Conservation (phyloP, 2,329 filamentous ascomycete species). For the Colletotrichum musae region DNA sequence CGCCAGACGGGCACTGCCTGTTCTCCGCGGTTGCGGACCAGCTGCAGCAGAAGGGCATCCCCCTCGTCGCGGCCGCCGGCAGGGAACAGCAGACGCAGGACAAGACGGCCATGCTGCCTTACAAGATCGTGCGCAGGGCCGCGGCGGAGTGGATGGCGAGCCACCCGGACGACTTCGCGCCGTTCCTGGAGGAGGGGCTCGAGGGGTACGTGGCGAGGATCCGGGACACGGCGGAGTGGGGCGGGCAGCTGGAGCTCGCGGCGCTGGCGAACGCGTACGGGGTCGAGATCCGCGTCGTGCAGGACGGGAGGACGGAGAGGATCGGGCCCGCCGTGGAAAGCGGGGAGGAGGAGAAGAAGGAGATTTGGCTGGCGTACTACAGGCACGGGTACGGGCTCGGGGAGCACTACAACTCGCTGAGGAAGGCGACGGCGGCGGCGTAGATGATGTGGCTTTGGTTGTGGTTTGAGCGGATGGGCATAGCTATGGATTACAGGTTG, state of each 20-base stretch:
- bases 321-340: constrained; percentile 69
- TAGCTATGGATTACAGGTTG: too few species aligned
- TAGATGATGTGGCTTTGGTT: too few species aligned
- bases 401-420: constrained; percentile 96
- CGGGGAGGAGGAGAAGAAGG: constrained; percentile 57
- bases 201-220: constrained; percentile 82
- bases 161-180: constrained; percentile 85
- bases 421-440: constrained; percentile 53
- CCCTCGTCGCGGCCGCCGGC: constrained; percentile 49
- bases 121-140: constrained; percentile 76
- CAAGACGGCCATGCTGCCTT: constrained; percentile 57
- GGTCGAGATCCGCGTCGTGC: constrained; percentile 86
- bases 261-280: constrained; percentile 87
- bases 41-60: constrained; percentile 68
- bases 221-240: constrained; percentile 93
- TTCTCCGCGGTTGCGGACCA: constrained; percentile 95
- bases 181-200: constrained; percentile 88
- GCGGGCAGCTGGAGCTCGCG: constrained; percentile 90
- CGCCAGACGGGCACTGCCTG: constrained; percentile 93
- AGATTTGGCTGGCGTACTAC: constrained; percentile 93
- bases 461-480: background rate
- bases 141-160: constrained; percentile 84
- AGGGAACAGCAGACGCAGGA: constrained; percentile 26
- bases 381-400: constrained; percentile 93
- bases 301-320: constrained; percentile 85